A percentile compares a stretch with the other conserved stretches of the same genome.
Evolutionary conservation across 2,329 filamentous ascomycete genomes (phyloP).

Genomic region (Elsinoe australis): DNA sequence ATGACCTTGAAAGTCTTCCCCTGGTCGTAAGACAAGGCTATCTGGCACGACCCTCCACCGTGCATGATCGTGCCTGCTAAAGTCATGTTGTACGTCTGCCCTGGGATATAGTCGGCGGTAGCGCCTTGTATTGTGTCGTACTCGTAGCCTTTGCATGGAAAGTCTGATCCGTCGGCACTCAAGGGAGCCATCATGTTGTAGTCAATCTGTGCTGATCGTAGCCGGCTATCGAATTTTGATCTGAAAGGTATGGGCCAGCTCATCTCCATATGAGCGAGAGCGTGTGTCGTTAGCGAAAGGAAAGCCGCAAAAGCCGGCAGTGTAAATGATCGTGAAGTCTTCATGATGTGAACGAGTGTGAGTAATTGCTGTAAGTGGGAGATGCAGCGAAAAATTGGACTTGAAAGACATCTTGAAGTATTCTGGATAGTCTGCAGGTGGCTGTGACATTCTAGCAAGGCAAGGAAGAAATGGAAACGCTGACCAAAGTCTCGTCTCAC

Average conservation of each 20-base stretch:
- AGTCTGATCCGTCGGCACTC: slow-evolving; percentile 53
- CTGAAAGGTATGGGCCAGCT: slow-evolving; percentile 45
- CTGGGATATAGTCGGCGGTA: slow-evolving; percentile 55
- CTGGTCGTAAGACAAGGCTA: slow-evolving; percentile 65
- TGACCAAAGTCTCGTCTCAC: too few species aligned
- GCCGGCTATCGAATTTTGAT: slow-evolving; percentile 41
- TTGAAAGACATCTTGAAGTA: neutral
- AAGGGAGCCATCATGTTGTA: slow-evolving; percentile 67
- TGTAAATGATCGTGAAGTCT: neutral
- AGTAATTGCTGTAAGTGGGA: neutral
- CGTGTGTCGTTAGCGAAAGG: slow-evolving; percentile 15
- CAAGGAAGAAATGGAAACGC: slow-evolving; percentile 13
- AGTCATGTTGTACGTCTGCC: slow-evolving; percentile 55
- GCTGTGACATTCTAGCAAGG: slow-evolving; percentile 4
- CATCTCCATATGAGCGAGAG: slow-evolving; percentile 48
- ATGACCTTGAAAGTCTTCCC: slow-evolving; percentile 63
- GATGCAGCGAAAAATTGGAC: neutral
- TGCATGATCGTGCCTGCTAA: slow-evolving; percentile 55
- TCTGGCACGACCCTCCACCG: slow-evolving; percentile 67
- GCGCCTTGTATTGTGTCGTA: slow-evolving; percentile 44
- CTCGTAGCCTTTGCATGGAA: slow-evolving; percentile 67
- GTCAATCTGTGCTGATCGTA: slow-evolving; percentile 47
- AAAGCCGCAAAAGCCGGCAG: neutral
- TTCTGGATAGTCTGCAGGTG: neutral
- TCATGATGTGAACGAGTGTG: slow-evolving; percentile 4